Percentiles rank a stretch among this genome's conserved stretches.
These are phyloP conservation scores for Leccinum subgranulosum DNA, from an alignment of 768 basidiomycete species.

Conservation along the genomic window DNA sequence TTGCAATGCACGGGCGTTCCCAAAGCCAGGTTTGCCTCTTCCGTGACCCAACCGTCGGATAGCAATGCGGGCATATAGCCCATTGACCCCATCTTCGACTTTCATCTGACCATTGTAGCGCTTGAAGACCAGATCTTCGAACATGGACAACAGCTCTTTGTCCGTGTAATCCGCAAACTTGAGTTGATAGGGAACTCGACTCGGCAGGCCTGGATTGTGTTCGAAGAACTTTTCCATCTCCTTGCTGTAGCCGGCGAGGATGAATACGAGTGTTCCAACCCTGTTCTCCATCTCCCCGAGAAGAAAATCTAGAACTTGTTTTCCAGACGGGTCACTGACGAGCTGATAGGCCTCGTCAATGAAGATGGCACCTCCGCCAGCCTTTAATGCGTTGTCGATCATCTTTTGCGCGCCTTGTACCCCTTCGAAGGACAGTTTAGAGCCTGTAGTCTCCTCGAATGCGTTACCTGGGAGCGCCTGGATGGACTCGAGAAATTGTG, in stretches of 20 bases:
- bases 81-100: slow-evolving; percentile 52
- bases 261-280: slow-evolving; percentile 62
- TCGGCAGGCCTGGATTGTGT: slow-evolving; percentile 67
- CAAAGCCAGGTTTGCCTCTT: slow-evolving; percentile 58
- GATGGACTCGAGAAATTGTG: slow-evolving; percentile 57
- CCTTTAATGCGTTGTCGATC: slow-evolving; percentile 47
- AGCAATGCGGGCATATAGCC: slow-evolving; percentile 55
- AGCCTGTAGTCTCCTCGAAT: slow-evolving; percentile 65
- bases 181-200: slow-evolving; percentile 62
- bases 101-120: slow-evolving; percentile 50
- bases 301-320: slow-evolving; percentile 64
- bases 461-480: slow-evolving; percentile 48
- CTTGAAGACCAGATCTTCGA: slow-evolving; percentile 45
- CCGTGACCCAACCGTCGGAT: slow-evolving; percentile 61
- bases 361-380: slow-evolving; percentile 66
- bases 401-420: slow-evolving; percentile 49
- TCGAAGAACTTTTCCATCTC: slow-evolving; percentile 80
- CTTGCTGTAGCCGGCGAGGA: slow-evolving; percentile 68
- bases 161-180: slow-evolving; percentile 64
- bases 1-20: slow-evolving; percentile 64
- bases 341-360: slow-evolving; percentile 77
- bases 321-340: slow-evolving; percentile 47
- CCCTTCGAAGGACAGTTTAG: slow-evolving; percentile 57
- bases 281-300: slow-evolving; percentile 76
- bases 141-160: slow-evolving; percentile 51